Evolutionary conservation across 108 stramenopile genomes (phyloP).

Genomic region (Chaetoceros tenuissimus): DNA sequence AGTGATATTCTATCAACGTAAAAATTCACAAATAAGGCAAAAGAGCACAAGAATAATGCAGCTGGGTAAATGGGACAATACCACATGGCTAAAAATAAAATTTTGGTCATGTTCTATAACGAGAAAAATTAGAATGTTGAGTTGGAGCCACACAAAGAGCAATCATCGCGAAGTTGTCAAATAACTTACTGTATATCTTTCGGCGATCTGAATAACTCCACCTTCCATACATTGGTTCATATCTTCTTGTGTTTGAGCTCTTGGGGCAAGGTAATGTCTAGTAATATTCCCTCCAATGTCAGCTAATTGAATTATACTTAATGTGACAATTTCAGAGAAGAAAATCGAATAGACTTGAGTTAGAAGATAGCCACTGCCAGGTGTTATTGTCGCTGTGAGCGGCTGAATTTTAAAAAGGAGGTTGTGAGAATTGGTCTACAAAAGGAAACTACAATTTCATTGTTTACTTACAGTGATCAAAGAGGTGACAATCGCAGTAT

Average conservation of each 20-base stretch:
- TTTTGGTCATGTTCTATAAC: slow-evolving; percentile 2
- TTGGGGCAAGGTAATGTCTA: background rate
- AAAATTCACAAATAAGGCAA: background rate
- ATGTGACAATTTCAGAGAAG: slow-evolving; percentile 3
- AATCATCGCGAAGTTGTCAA: too few relatives aligned
- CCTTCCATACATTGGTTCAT: slow-evolving; percentile 2
- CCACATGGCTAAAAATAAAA: background rate
- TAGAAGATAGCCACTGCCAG: slow-evolving; percentile 7
- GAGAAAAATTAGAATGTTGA: background rate
- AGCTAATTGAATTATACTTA: background rate
- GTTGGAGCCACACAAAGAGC: background rate
- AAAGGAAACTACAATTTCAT: background rate
- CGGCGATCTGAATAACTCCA: background rate
- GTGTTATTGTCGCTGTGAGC: slow-evolving; percentile 28
- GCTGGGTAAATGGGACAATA: background rate
- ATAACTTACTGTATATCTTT: slow-evolving; percentile 11
- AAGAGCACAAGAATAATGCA: background rate
- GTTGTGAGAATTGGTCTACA: too few relatives aligned
- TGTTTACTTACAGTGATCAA: slow-evolving; percentile 6
- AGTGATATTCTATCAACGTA: slow-evolving; percentile 3
- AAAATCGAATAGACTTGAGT: slow-evolving; percentile 20
- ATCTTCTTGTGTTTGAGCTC: background rate
- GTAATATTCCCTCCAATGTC: slow-evolving; percentile 1
- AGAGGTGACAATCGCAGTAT: slow-evolving; percentile 10
- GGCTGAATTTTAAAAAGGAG: too few relatives aligned